Conservation (phyloP, 2,329 filamentous ascomycete genomes). For the Epichloe gansuensis region DNA sequence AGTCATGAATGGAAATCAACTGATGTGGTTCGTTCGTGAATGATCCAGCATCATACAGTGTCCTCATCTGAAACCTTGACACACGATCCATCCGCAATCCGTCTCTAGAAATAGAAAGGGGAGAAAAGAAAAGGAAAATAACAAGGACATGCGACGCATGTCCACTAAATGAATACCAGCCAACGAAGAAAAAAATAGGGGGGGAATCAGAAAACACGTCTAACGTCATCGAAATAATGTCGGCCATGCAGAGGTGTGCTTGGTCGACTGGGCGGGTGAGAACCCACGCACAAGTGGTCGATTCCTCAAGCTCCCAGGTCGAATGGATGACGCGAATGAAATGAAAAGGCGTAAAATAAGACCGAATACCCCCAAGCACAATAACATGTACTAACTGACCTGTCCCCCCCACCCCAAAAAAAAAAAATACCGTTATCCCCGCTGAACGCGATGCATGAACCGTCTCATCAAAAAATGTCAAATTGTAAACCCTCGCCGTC, state of each 20-base stretch:
- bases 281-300: not conserved
- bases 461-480: slow-evolving; percentile 14
- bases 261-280: not conserved
- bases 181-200: slow-evolving; percentile 6
- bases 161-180: slow-evolving; percentile 10
- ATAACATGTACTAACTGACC: slow-evolving; percentile 7
- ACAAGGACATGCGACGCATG: not conserved
- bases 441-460: slow-evolving; percentile 26
- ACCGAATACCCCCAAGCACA: not conserved
- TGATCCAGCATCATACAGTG: slow-evolving; percentile 2
- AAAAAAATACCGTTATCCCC: slow-evolving; percentile 18
- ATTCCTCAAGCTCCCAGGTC: not conserved
- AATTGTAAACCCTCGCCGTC: not conserved
- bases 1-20: not conserved
- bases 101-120: not conserved
- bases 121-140: not conserved
- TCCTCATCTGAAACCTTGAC: slow-evolving; percentile 12
- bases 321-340: slow-evolving; percentile 3
- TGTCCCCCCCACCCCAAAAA: not conserved
- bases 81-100: slow-evolving; percentile 6
- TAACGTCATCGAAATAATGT: slow-evolving; percentile 9
- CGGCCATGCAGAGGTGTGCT: slow-evolving; percentile 1
- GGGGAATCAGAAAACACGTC: not conserved
- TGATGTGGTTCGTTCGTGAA: not conserved
- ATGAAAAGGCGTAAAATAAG: slow-evolving; percentile 1